Evolutionary conservation across 2,329 filamentous ascomycete genomes (phyloP).

Genomic region (Tympanopsis confertula): DNA sequence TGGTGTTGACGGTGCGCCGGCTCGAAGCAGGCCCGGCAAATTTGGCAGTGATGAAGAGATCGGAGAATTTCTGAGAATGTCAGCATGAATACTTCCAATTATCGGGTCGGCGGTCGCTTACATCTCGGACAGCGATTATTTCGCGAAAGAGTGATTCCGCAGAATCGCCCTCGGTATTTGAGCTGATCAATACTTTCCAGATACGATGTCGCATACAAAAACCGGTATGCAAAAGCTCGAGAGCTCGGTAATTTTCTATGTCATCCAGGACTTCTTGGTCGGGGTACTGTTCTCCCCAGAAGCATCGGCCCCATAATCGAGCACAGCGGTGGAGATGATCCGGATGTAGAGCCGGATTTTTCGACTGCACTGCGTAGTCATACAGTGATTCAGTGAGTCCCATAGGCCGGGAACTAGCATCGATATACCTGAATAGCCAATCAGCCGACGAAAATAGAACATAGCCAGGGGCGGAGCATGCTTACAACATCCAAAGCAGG

Average conservation of each 20-base stretch:
- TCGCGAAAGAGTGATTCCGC: slow-evolving; percentile 10
- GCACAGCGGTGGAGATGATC: slow-evolving; percentile 19
- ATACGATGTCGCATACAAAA: slow-evolving; percentile 15
- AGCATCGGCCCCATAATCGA: slow-evolving; percentile 16
- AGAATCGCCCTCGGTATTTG: not conserved
- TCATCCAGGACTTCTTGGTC: slow-evolving; percentile 22
- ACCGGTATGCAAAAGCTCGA: slow-evolving; percentile 17
- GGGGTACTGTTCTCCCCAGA: slow-evolving; percentile 21
- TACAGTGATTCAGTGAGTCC: slow-evolving; percentile 14
- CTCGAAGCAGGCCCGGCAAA: slow-evolving; percentile 14
- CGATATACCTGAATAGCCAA: not conserved
- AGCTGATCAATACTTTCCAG: slow-evolving; percentile 12
- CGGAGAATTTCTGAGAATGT: slow-evolving; percentile 16
- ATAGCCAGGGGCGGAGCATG: not conserved
- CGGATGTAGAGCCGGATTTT: slow-evolving; percentile 13
- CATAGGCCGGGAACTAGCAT: slow-evolving; percentile 10
- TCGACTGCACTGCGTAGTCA: slow-evolving; percentile 13
- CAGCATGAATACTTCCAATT: not conserved
- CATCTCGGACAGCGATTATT: slow-evolving; percentile 12
- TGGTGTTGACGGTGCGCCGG: slow-evolving; percentile 19
- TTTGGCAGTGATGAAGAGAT: slow-evolving; percentile 20
- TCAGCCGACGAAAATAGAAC: slow-evolving; percentile 17
- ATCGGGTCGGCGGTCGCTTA: slow-evolving; percentile 11
- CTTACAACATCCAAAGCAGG: slow-evolving; percentile 20
- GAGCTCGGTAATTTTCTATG: slow-evolving; percentile 20